Conservation (phyloP, 2,329 filamentous ascomycete genomes). For the Sarocladium oryzae region DNA sequence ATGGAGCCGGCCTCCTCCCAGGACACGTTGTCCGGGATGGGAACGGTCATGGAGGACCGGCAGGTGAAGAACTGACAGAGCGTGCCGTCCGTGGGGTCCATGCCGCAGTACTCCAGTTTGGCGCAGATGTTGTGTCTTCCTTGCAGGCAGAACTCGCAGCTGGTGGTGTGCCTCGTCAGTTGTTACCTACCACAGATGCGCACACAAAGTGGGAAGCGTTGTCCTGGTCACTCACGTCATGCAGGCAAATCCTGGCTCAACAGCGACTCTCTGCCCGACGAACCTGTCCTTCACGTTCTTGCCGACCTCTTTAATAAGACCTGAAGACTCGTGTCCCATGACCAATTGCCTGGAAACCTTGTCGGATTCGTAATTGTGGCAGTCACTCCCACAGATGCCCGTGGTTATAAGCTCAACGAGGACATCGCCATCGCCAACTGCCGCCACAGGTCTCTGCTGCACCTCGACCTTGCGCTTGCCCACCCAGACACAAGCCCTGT, state of each 20-base stretch:
- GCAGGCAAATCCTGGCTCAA: conserved; percentile 61
- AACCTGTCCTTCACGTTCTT: conserved; percentile 34
- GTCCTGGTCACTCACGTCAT: conserved; percentile 13
- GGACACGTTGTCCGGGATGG: conserved; percentile 51
- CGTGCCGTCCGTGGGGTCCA: conserved; percentile 61
- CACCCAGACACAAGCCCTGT: conserved; percentile 19
- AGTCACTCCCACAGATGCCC: conserved; percentile 9
- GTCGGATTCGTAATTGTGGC: conserved; percentile 19
- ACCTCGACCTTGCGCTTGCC: conserved; percentile 31
- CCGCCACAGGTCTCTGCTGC: conserved; percentile 37
- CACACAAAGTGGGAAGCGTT: too few species aligned
- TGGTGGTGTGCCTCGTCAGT: background rate
- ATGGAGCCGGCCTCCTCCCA: conserved; percentile 61
- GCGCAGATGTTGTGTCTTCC: conserved; percentile 61
- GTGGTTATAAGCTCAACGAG: conserved; percentile 9
- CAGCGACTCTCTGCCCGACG: conserved; percentile 54
- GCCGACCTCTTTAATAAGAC: conserved; percentile 50
- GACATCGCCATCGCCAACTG: conserved; percentile 19
- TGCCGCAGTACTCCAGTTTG: conserved; percentile 60
- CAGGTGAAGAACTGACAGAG: conserved; percentile 54
- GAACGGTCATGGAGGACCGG: conserved; percentile 53
- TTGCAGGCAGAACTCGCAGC: conserved; percentile 22
- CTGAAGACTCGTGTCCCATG: conserved; percentile 58
- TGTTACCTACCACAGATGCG: too few species aligned
- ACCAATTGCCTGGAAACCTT: conserved; percentile 16